Conservation (phyloP, 2,329 filamentous ascomycete genomes). For the Trichoderma guizhouense region DNA sequence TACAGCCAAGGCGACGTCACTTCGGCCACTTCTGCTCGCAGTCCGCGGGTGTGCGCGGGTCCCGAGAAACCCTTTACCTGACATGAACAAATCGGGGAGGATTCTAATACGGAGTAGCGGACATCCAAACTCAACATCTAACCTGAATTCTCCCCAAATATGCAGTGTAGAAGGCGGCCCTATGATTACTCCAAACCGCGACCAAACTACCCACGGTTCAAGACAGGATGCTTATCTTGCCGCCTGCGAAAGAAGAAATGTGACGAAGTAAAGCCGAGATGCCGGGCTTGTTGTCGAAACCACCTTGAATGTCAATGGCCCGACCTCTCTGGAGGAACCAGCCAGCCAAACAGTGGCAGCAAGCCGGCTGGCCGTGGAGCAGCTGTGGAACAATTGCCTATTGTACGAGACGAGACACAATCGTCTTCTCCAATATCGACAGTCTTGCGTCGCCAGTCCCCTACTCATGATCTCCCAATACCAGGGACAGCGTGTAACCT, state of each 20-base stretch:
- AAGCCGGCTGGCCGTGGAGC: not conserved
- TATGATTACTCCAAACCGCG: constrained; percentile 19
- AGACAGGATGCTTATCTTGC: constrained; percentile 37
- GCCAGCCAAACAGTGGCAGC: not conserved
- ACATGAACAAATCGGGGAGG: not conserved
- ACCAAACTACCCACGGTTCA: not conserved
- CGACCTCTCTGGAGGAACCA: not conserved
- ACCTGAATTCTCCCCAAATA: not conserved
- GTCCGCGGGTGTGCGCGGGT: not conserved
- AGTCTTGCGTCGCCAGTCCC: not conserved
- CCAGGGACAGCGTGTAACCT: not conserved
- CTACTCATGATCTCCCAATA: not conserved
- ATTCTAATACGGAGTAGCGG: not conserved
- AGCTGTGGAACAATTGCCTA: not conserved
- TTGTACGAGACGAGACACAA: not conserved
- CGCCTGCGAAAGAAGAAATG: constrained; percentile 41
- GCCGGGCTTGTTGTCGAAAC: constrained; percentile 31
- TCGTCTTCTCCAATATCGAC: not conserved
- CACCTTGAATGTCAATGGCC: constrained; percentile 24
- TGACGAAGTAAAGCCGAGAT: constrained; percentile 35
- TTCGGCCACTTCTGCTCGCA: not conserved
- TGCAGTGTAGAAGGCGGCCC: not conserved
- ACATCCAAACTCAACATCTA: not conserved
- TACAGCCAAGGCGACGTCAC: not conserved
- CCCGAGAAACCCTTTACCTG: not conserved